Conservation (phyloP, 345 rosid species). For the Eucalyptus cladocalyx region DNA sequence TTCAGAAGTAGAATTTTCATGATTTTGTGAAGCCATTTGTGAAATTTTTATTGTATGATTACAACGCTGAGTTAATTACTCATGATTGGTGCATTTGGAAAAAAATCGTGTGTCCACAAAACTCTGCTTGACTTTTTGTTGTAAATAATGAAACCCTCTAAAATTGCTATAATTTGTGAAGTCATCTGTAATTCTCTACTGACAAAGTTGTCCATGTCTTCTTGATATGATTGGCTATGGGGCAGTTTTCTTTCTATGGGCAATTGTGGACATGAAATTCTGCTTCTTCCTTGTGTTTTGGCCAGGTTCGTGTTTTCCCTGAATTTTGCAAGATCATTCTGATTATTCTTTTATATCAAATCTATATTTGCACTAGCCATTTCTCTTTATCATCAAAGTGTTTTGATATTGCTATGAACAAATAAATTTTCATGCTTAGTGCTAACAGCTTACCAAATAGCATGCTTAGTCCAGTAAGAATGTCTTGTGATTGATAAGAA, state of each 20-base stretch:
- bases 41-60: background rate
- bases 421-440: background rate
- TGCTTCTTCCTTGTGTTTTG: constrained; percentile 5
- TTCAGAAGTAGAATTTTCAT: background rate
- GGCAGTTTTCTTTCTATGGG: constrained; percentile 9
- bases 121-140: background rate
- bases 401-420: background rate
- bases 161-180: background rate
- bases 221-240: constrained; percentile 3
- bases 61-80: background rate
- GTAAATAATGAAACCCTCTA: background rate
- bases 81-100: background rate
- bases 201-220: background rate
- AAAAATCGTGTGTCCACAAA: background rate
- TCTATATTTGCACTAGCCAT: background rate
- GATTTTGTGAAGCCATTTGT: background rate
- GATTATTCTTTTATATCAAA: background rate
- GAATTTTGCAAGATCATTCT: background rate
- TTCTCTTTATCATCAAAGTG: background rate
- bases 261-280: constrained; percentile 16
- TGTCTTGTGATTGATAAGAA: background rate
- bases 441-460: background rate
- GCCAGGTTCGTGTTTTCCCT: constrained; percentile 20
- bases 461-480: background rate
- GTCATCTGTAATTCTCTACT: background rate